These are phyloP conservation scores for Cercospora berteroae DNA, from an alignment of 2,329 filamentous ascomycete species.

Conservation along the genomic window DNA sequence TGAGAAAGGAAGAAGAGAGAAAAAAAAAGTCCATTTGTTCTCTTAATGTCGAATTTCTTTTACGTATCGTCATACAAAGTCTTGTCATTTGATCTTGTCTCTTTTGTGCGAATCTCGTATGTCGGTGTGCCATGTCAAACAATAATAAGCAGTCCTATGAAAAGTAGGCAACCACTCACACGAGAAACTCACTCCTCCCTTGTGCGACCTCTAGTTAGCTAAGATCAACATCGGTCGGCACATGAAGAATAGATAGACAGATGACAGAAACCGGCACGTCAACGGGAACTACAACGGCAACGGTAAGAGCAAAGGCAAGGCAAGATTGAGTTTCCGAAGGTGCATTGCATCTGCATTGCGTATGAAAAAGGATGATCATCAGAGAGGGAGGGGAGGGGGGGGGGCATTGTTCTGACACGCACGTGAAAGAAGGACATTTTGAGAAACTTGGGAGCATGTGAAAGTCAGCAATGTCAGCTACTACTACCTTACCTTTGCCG, in stretches of 20 bases:
- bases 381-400: too few relatives aligned
- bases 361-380: background rate
- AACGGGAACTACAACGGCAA: background rate
- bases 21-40: conserved; percentile 13
- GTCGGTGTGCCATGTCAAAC: too few relatives aligned
- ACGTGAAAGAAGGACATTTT: too few relatives aligned
- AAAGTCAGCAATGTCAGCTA: too few relatives aligned
- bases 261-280: background rate
- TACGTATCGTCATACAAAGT: background rate
- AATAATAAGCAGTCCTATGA: too few relatives aligned
- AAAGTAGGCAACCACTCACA: too few relatives aligned
- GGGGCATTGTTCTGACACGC: too few relatives aligned
- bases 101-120: too few relatives aligned
- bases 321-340: conserved; percentile 3
- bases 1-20: background rate
- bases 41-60: background rate
- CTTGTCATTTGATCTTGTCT: background rate
- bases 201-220: background rate
- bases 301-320: background rate
- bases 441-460: too few relatives aligned
- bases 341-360: background rate
- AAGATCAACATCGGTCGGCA: background rate
- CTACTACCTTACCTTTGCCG: too few relatives aligned
- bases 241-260: background rate
- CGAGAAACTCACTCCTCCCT: too few relatives aligned